Percentiles rank a stretch among this genome's conserved stretches.
phyloP scores from a whole-genome alignment of 2,329 filamentous ascomycete species.

The Macrophomina pseudophaseolina region DNA sequence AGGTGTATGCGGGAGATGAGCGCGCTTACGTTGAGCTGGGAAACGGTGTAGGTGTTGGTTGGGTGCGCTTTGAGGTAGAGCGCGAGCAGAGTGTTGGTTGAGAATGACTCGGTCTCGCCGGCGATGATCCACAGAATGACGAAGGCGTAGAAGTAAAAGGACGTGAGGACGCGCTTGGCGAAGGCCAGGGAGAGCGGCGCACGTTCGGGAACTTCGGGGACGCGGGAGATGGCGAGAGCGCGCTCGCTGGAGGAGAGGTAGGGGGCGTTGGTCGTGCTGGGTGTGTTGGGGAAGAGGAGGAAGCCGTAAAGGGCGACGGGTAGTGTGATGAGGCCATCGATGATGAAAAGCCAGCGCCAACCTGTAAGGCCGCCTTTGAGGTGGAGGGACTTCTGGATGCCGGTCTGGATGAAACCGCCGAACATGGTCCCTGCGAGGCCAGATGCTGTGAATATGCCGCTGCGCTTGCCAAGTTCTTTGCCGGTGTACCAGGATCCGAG shows the following conservation, averaged over 20 bases:
- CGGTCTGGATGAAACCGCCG: slow-evolving; percentile 66
- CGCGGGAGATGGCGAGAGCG: slow-evolving; percentile 50
- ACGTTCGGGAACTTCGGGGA: slow-evolving; percentile 52
- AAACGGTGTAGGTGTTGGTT: slow-evolving; percentile 51
- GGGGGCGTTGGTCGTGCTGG: slow-evolving; percentile 48
- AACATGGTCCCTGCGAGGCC: slow-evolving; percentile 67
- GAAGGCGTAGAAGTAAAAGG: slow-evolving; percentile 71
- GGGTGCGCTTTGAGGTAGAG: slow-evolving; percentile 58
- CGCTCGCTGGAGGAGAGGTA: slow-evolving; percentile 50
- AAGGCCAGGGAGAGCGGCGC: slow-evolving; percentile 58
- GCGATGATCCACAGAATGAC: slow-evolving; percentile 71
- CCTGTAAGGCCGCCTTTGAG: slow-evolving; percentile 57
- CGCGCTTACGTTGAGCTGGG: slow-evolving; percentile 50
- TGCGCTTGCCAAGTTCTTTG: slow-evolving; percentile 66
- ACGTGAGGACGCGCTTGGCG: slow-evolving; percentile 60
- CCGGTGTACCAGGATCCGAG: slow-evolving; percentile 67
- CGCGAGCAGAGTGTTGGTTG: slow-evolving; percentile 63
- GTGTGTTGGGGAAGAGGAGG: slow-evolving; percentile 53
- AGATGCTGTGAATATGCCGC: slow-evolving; percentile 65
- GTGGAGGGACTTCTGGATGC: slow-evolving; percentile 52
- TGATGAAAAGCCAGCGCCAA: slow-evolving; percentile 56
- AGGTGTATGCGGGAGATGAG: too few species aligned
- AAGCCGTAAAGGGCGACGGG: slow-evolving; percentile 63
- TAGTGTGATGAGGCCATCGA: slow-evolving; percentile 62
- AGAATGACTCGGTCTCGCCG: slow-evolving; percentile 74